Conservation (phyloP, 257 asterid genomes). For the Ehretia macrophylla region DNA sequence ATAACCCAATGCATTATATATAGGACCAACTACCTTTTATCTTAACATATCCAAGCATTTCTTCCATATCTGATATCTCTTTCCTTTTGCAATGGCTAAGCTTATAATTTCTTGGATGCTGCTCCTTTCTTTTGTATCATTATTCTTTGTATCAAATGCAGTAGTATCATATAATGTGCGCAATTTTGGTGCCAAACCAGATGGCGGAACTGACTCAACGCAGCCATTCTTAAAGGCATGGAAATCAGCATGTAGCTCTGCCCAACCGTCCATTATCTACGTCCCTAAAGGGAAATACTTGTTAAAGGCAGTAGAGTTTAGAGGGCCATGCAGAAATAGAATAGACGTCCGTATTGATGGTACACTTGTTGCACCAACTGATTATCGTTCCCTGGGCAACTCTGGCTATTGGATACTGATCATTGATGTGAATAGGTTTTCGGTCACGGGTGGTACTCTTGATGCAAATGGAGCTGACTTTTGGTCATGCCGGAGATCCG, state of each 20-base stretch:
- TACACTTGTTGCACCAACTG: slow-evolving; percentile 19
- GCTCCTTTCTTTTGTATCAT: background rate
- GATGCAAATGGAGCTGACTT: slow-evolving; percentile 18
- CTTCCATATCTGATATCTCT: no score
- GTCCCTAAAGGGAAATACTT: no score
- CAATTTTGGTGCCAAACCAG: no score
- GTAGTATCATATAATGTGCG: slow-evolving; percentile 6
- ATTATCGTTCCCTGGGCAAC: slow-evolving; percentile 12
- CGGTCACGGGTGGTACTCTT: slow-evolving; percentile 11
- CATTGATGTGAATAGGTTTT: slow-evolving; percentile 8
- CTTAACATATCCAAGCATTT: no score
- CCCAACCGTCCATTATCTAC: no score
- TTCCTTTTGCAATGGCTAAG: background rate
- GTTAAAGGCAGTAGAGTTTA: slow-evolving; percentile 8
- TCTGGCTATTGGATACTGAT: slow-evolving; percentile 15
- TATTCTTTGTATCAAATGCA: slow-evolving; percentile 6
- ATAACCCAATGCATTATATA: no score
- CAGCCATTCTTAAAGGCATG: no score
- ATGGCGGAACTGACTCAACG: no score
- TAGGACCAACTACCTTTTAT: no score
- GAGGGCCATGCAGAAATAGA: slow-evolving; percentile 16
- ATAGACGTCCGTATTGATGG: slow-evolving; percentile 15
- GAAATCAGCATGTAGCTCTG: no score
- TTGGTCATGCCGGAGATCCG: slow-evolving; percentile 18
- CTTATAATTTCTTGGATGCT: background rate